phyloP scores from a whole-genome alignment of 192 early-diverging fungal species.

The Linderina pennispora region DNA sequence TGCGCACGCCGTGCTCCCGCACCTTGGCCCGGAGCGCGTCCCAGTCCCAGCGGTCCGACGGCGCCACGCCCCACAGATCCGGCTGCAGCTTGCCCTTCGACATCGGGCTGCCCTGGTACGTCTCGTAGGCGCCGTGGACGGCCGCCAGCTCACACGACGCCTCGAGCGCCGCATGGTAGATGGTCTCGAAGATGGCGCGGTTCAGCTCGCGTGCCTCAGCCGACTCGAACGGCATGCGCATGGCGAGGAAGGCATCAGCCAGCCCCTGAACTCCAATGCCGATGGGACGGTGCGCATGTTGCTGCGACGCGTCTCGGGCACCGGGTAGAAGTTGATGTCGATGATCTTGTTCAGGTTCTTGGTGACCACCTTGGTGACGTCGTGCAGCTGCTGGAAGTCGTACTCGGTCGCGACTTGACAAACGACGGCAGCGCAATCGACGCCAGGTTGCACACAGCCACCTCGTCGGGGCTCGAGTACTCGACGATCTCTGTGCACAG shows the following conservation, averaged over 20 bases:
- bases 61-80: constrained; percentile 86
- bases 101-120: constrained; percentile 84
- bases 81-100: constrained; percentile 88
- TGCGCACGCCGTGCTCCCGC: constrained; percentile 78
- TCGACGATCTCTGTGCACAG: constrained; percentile 98
- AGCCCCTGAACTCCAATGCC: constrained; percentile 98
- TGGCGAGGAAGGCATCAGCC: constrained; percentile 92
- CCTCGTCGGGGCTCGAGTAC: constrained; percentile 92
- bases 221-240: constrained; percentile 94
- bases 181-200: constrained; percentile 88
- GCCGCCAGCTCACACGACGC: constrained; percentile 87
- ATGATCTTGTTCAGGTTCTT: constrained; percentile 96
- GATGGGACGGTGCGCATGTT: constrained; percentile 97
- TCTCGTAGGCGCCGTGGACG: constrained; percentile 71
- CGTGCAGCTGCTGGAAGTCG: constrained; percentile 81
- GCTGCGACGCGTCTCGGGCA: constrained; percentile 75
- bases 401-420: constrained; percentile 64
- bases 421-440: constrained; percentile 88
- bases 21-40: constrained; percentile 69
- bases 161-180: constrained; percentile 92
- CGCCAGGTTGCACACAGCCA: constrained; percentile 97
- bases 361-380: constrained; percentile 82
- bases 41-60: constrained; percentile 91
- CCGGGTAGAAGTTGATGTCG: constrained; percentile 95
- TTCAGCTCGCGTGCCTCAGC: constrained; percentile 77